A percentile compares a stretch with the other conserved stretches of the same genome.
phyloP scores from a whole-genome alignment of 345 rosid genomes.

The Brassica cretica region DNA sequence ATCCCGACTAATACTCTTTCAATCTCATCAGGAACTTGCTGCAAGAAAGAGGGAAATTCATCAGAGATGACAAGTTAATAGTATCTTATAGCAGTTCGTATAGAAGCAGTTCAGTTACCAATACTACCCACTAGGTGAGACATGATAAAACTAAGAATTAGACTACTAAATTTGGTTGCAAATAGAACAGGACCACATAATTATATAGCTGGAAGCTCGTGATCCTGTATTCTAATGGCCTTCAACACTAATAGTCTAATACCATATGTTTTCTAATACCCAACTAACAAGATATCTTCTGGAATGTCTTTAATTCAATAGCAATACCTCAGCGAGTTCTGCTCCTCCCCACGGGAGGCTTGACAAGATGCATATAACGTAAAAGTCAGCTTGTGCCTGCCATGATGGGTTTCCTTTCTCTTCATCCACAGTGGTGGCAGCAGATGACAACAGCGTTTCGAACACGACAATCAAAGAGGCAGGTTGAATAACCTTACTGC shows the following conservation, averaged over 20 bases:
- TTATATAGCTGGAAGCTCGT: neutral
- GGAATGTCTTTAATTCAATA: constrained; percentile 5
- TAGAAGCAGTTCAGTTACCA: constrained; percentile 15
- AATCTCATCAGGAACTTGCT: constrained; percentile 98
- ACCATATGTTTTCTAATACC: constrained; percentile 5
- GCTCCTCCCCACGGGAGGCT: constrained; percentile 99
- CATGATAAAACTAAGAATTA: constrained; percentile 7
- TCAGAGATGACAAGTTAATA: neutral
- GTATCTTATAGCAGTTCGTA: neutral
- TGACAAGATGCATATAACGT: constrained; percentile 83
- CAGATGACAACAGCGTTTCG: constrained; percentile 87
- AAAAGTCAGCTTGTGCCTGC: constrained; percentile 95
- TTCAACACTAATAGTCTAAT: neutral
- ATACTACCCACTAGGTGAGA: constrained; percentile 6
- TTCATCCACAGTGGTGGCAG: constrained; percentile 94
- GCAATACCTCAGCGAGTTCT: constrained; percentile 83
- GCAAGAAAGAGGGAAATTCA: constrained; percentile 30
- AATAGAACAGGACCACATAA: constrained; percentile 11
- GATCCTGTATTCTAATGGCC: constrained; percentile 3
- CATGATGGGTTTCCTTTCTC: constrained; percentile 98
- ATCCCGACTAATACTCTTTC: constrained; percentile 89
- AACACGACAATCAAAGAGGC: constrained; percentile 79
- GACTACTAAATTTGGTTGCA: constrained; percentile 3
- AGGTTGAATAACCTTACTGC: constrained; percentile 95
- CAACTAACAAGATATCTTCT: neutral